Percentiles rank a stretch among this genome's conserved stretches.
These are phyloP conservation scores for Adansonia digitata DNA, from an alignment of 345 rosid genomes.

Conservation along the genomic window DNA sequence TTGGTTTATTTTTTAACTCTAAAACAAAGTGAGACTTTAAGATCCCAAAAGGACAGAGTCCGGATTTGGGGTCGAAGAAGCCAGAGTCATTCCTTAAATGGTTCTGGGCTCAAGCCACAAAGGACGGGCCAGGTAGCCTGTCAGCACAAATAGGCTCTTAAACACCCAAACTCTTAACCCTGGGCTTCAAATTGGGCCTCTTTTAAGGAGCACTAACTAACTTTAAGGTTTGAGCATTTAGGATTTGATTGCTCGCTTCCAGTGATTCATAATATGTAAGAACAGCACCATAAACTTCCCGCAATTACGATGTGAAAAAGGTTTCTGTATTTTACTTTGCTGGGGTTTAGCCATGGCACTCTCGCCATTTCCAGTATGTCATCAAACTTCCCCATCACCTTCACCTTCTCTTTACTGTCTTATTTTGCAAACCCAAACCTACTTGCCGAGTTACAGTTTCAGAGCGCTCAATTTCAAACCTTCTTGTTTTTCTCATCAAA, in stretches of 20 bases:
- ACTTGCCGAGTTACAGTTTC: conserved; percentile 3
- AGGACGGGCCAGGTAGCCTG: not conserved
- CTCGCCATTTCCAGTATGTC: conserved; percentile 27
- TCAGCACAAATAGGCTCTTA: too few relatives aligned
- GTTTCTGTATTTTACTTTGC: not conserved
- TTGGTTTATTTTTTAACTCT: not conserved
- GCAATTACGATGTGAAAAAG: not conserved
- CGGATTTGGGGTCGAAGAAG: not conserved
- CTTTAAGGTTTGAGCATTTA: too few relatives aligned
- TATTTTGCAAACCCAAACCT: conserved; percentile 18
- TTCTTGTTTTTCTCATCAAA: conserved; percentile 23
- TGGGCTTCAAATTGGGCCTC: too few relatives aligned
- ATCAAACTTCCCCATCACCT: conserved; percentile 23
- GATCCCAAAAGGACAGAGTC: not conserved
- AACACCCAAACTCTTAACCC: too few relatives aligned
- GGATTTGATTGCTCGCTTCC: not conserved
- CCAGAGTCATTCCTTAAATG: not conserved
- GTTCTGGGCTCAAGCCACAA: not conserved
- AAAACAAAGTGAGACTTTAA: not conserved
- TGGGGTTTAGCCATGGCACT: conserved; percentile 34
- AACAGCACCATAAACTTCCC: not conserved
- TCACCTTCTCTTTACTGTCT: conserved; percentile 14
- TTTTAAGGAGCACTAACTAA: too few relatives aligned
- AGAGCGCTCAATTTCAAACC: conserved; percentile 17
- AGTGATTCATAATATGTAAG: not conserved